Evolutionary conservation across 345 rosid species (phyloP), one percentile per base, ranked within the genome.

Genomic region (Hypericum perforatum): DNA sequence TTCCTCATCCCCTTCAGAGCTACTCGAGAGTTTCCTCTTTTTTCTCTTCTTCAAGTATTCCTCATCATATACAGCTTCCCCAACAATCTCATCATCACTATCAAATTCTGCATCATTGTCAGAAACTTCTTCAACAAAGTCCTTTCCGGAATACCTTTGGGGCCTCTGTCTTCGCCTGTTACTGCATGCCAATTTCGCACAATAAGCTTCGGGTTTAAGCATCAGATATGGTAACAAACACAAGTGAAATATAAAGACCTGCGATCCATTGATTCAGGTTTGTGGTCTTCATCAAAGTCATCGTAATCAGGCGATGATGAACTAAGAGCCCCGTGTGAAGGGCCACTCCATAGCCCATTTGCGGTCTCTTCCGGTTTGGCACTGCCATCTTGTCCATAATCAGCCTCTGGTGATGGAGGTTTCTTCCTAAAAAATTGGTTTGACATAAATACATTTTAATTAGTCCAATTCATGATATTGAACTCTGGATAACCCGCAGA

Each of bases 1-100:
- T 73, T 91, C 98, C 61, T 90, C 98, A 61, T 91, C 96, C 61
- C 94, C 98, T 72, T 91, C 98, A 8, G 96, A 92, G 69, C 91
- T 85, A 74, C 98, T 92, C 42, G 90, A 85, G 46, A 67, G 54
- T 67, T 70, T 79, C 70, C 73, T 85, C 62, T 74, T 82, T 63
- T 89, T 86, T 43, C 96, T 89, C 72, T 89, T 89, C 74, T 52
- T 82, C 68, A 89, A 66, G 78, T 94, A 94, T 69, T 89, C 99
- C 47, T 94, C 99, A 62, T 94, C 97, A 67, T 94, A 94, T 13
- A 94, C 76, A 39, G 95, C 99, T 78, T 94, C 99, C 51, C 99
- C 99, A 68, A 82, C 95, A 64, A 94, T 94, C 63, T 94, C 99
- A 76, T 94, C 99, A 56, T 94, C 99, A 61, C 85, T 94, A 64